Evolutionary conservation across 768 basidiomycete species (phyloP).

Genomic region (Melanogaster broomeanus): DNA sequence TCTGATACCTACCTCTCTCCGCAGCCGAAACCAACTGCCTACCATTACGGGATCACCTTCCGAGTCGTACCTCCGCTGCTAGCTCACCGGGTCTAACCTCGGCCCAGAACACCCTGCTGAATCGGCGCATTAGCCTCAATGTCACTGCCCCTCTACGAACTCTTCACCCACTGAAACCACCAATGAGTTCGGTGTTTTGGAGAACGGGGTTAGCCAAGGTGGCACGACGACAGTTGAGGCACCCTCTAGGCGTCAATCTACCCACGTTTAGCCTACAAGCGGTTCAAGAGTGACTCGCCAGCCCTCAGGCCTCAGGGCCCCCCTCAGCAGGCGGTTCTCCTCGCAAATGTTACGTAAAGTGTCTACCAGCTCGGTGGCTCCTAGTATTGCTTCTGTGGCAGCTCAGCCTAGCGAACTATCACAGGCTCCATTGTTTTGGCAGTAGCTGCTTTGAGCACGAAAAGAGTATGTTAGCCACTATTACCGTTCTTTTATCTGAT

Average conservation of each 20-base stretch:
- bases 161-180: conserved; percentile 60
- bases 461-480: conserved; percentile 72
- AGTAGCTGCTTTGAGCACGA: conserved; percentile 98
- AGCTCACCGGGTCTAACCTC: conserved; percentile 70
- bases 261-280: conserved; percentile 63
- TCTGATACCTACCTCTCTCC: conserved; percentile 82
- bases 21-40: conserved; percentile 74
- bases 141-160: conserved; percentile 58
- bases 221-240: conserved; percentile 41
- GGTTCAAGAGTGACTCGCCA: conserved; percentile 70
- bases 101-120: conserved; percentile 47
- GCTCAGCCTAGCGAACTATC: conserved; percentile 41
- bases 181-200: conserved; percentile 84
- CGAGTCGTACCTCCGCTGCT: conserved; percentile 72
- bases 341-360: conserved; percentile 77
- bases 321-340: conserved; percentile 47
- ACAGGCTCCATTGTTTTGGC: conserved; percentile 81
- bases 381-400: conserved; percentile 57
- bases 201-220: conserved; percentile 52
- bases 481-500: conserved; percentile 5
- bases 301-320: conserved; percentile 47
- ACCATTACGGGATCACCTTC: conserved; percentile 96
- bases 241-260: conserved; percentile 53
- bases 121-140: conserved; percentile 68
- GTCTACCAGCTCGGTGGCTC: conserved; percentile 79